Conservation (phyloP, 352 stramenopile genomes). For the Halophytophthora batemanensis region DNA sequence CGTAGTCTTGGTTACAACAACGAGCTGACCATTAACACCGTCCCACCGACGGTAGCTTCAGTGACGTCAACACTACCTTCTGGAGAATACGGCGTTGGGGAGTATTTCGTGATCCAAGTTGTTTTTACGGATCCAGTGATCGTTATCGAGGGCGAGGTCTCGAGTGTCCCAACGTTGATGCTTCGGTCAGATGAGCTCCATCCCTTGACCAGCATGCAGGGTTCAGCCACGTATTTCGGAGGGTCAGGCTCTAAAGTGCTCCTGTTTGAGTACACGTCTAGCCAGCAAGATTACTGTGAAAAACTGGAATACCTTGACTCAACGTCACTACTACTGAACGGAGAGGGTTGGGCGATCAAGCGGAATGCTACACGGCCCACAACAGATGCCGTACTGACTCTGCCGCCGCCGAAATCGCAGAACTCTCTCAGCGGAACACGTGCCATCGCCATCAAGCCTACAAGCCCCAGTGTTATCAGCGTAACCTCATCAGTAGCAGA, state of each 20-base stretch:
- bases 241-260: constrained; percentile 49
- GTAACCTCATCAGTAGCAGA: constrained; percentile 35
- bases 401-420: constrained; percentile 32
- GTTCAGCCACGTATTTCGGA: constrained; percentile 42
- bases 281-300: constrained; percentile 51
- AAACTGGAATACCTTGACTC: constrained; percentile 60
- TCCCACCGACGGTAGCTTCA: constrained; percentile 27
- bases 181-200: constrained; percentile 58
- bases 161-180: constrained; percentile 27
- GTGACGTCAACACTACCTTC: constrained; percentile 45
- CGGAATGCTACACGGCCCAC: constrained; percentile 47
- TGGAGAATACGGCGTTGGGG: constrained; percentile 61
- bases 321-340: constrained; percentile 39
- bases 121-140: constrained; percentile 45
- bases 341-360: constrained; percentile 27
- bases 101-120: constrained; percentile 48
- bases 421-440: constrained; percentile 51
- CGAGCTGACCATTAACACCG: constrained; percentile 55
- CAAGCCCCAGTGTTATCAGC: constrained; percentile 29
- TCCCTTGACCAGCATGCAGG: constrained; percentile 30
- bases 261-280: constrained; percentile 52
- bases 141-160: constrained; percentile 20
- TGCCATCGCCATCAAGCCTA: constrained; percentile 58
- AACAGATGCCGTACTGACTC: constrained; percentile 34
- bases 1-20: constrained; percentile 63